Evolutionary conservation across 1,139 yeast genomes (phyloP).

Genomic region (Candida glucosophila): DNA sequence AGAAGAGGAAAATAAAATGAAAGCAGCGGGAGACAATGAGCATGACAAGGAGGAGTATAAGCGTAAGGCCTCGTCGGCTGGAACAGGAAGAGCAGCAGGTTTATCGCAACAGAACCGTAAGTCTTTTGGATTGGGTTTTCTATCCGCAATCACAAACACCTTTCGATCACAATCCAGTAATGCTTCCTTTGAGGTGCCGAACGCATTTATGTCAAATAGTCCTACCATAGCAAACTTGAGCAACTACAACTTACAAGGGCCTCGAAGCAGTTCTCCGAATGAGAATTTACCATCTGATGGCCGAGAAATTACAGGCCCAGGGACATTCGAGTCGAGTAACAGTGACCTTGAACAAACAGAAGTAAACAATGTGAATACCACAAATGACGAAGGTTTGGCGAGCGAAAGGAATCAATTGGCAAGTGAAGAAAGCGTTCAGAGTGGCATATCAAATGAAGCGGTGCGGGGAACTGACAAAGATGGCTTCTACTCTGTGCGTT

Average conservation of each 20-base stretch:
- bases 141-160: slow-evolving; percentile 23
- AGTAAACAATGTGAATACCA: too few species aligned
- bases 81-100: too few species aligned
- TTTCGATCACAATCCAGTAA: slow-evolving; percentile 9
- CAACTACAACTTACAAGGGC: slow-evolving; percentile 5
- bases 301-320: slow-evolving; percentile 2
- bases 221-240: slow-evolving; percentile 38
- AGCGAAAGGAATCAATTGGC: background rate
- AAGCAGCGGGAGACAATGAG: too few species aligned
- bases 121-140: slow-evolving; percentile 33
- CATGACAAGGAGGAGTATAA: too few species aligned
- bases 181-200: slow-evolving; percentile 5
- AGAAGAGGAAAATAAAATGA: too few species aligned
- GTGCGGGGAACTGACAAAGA: slow-evolving; percentile 36
- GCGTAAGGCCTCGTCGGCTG: too few species aligned
- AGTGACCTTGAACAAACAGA: too few species aligned
- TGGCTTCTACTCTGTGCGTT: slow-evolving; percentile 61
- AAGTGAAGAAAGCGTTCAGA: background rate
- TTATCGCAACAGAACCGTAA: too few species aligned
- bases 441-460: background rate
- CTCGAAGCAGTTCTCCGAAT: background rate
- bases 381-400: slow-evolving; percentile 3
- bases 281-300: slow-evolving; percentile 1
- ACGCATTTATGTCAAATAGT: slow-evolving; percentile 38
- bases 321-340: too few species aligned